phyloP scores from a whole-genome alignment of 2,329 filamentous ascomycete genomes.

The Harringtonia aguacate region DNA sequence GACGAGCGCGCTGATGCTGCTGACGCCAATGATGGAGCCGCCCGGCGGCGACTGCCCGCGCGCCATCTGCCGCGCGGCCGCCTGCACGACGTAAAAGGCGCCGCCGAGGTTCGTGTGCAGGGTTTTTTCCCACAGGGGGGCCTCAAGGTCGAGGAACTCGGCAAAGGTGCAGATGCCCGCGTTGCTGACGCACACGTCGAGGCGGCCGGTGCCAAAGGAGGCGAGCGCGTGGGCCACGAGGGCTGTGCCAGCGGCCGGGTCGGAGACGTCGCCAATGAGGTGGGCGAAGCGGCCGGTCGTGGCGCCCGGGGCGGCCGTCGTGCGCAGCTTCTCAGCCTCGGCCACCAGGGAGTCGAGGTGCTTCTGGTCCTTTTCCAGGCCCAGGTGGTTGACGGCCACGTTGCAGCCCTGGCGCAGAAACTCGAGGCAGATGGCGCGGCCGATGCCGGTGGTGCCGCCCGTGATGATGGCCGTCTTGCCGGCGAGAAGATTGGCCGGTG shows the following conservation, averaged over 20 bases:
- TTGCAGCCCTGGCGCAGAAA: conserved; percentile 68
- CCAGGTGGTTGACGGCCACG: conserved; percentile 74
- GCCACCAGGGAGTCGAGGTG: conserved; percentile 43
- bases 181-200: conserved; percentile 79
- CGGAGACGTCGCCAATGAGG: conserved; percentile 66
- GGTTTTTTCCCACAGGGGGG: conserved; percentile 60
- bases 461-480: conserved; percentile 80
- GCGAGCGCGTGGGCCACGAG: conserved; percentile 58
- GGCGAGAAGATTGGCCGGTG: conserved; percentile 42
- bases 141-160: conserved; percentile 67
- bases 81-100: conserved; percentile 81
- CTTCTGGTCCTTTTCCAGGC: conserved; percentile 36
- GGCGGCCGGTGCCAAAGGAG: conserved; percentile 40
- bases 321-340: conserved; percentile 36
- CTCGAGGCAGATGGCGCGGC: conserved; percentile 70
- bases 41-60: conserved; percentile 48
- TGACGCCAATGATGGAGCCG: conserved; percentile 54
- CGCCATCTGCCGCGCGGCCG: conserved; percentile 75
- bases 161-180: conserved; percentile 83
- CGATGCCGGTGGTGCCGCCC: conserved; percentile 78
- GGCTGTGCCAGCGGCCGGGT: conserved; percentile 57
- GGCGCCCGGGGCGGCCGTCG: conserved; percentile 26
- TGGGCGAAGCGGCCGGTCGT: conserved; percentile 46
- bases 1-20: conserved; percentile 44
- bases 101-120: conserved; percentile 75